Percentiles rank a stretch among this genome's conserved stretches.
Conservation (phyloP, 2,329 filamentous ascomycete species). For the Didymella lethalis region DNA sequence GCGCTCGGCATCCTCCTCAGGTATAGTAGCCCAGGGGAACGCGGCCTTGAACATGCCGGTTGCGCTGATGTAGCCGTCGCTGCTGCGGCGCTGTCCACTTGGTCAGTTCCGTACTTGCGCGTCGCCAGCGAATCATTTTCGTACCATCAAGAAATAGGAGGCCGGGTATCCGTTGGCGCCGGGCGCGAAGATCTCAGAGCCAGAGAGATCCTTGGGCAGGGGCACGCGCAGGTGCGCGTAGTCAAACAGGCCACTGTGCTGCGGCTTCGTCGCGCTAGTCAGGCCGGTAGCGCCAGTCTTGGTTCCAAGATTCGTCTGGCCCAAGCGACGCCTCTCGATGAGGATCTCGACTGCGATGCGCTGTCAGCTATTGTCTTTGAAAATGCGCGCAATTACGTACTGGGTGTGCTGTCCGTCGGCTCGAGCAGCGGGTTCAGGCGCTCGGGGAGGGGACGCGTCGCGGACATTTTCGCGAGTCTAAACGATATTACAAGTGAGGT, state of each 20-base stretch:
- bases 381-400: conserved; percentile 59
- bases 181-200: conserved; percentile 88
- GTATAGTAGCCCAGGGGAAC: conserved; percentile 77
- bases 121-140: conserved; percentile 34
- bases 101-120: conserved; percentile 39
- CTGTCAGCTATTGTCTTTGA: conserved; percentile 41
- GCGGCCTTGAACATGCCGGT: conserved; percentile 94
- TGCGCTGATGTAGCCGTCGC: conserved; percentile 83
- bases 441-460: conserved; percentile 62
- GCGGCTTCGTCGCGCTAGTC: conserved; percentile 73
- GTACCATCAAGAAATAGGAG: conserved; percentile 93
- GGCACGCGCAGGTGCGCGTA: conserved; percentile 95
- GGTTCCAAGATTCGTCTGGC: conserved; percentile 87
- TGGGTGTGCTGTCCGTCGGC: conserved; percentile 66
- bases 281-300: conserved; percentile 78
- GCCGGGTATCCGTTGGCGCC: conserved; percentile 72
- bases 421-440: conserved; percentile 71
- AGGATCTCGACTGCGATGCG: conserved; percentile 61
- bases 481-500: conserved; percentile 24
- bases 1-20: conserved; percentile 79
- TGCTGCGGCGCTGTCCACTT: conserved; percentile 71
- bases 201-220: conserved; percentile 84
- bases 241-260: conserved; percentile 84
- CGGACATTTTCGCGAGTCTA: conserved; percentile 41
- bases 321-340: conserved; percentile 83